Evolutionary conservation across 2,329 filamentous ascomycete species (phyloP).

Genomic region (Zymoseptoria brevis): DNA sequence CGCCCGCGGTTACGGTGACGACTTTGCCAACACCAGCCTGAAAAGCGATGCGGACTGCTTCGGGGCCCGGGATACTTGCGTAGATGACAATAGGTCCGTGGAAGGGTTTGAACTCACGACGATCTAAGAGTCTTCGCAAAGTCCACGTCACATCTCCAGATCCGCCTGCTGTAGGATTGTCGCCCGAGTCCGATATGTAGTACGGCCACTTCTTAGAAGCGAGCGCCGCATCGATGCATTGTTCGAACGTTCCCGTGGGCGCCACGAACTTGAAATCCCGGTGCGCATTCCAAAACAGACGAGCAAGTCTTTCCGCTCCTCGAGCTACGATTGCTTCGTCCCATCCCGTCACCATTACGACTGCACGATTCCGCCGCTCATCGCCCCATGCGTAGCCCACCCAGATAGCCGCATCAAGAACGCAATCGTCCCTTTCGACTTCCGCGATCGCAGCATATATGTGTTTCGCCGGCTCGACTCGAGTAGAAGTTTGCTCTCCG

Average conservation of each 20-base stretch:
- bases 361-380: constrained; percentile 13
- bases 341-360: constrained; percentile 17
- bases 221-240: constrained; percentile 12
- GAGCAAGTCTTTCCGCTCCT: constrained; percentile 13
- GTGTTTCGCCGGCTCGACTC: constrained; percentile 13
- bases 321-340: constrained; percentile 4
- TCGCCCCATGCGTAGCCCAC: constrained; percentile 20
- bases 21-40: constrained; percentile 11
- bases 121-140: constrained; percentile 5
- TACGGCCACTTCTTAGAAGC: constrained; percentile 7
- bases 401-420: constrained; percentile 16
- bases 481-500: constrained; percentile 16
- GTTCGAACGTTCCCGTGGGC: constrained; percentile 11
- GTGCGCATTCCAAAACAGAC: constrained; percentile 14
- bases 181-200: constrained; percentile 19
- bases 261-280: constrained; percentile 16
- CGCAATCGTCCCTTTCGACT: constrained; percentile 8
- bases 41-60: constrained; percentile 6
- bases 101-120: constrained; percentile 2
- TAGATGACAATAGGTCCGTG: constrained; percentile 11
- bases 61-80: constrained; percentile 14
- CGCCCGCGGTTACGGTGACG: constrained; percentile 15
- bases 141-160: constrained; percentile 18
- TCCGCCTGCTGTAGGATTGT: constrained; percentile 18
- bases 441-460: constrained; percentile 12